Evolutionary conservation across 306 rosid genomes (phyloP), one percentile per base, ranked within the genome.

Genomic region (Medicago ruthenica): DNA sequence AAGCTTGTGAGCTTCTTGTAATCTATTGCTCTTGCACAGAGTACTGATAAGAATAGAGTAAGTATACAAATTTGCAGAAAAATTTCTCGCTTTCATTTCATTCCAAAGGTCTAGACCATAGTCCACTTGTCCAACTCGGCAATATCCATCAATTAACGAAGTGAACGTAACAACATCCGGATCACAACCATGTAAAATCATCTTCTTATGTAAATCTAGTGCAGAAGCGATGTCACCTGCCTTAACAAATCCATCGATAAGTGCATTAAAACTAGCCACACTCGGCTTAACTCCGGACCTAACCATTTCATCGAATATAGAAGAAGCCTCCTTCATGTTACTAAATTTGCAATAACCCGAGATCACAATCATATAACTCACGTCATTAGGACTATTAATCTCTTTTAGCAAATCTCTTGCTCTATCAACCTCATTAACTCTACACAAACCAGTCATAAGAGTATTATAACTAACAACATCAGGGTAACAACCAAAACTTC

Each of bases 81-180:
- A 77, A 50, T 81, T 64, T 71, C 85, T 77, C 1, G 64, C 80
- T 63, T 77, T 82, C 97, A 94, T 94, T 81, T 91, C 91, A 64
- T 54, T 81, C 92, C 92, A 94, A 44, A 94, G 79, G 74, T 87
- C 75, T 78, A 88, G 66, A 69, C 90, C 98, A 61, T 64, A 83
- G 27, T 84, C 74, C 55, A 91, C 73, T 78, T 85, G 79, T 65
- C 96, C 93, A 21, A 57, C 78, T 72, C 86, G 89, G 76, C 96
- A 89, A 79, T 88, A 85, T 58, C 96, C 91, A 75, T 87, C 83
- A 17, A 94, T 89, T 13, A 94, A 79, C 66, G 96, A 83, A 80
- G 97, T 91, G 79, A 84, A 82, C 34, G 96, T 89, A 51, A 90
- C 82, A 24, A 91, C 91, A 63, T 94, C 92, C 0, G 96, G 92